Conservation (phyloP, 805 yeast species). For the Zygotorulaspora danielsina region DNA sequence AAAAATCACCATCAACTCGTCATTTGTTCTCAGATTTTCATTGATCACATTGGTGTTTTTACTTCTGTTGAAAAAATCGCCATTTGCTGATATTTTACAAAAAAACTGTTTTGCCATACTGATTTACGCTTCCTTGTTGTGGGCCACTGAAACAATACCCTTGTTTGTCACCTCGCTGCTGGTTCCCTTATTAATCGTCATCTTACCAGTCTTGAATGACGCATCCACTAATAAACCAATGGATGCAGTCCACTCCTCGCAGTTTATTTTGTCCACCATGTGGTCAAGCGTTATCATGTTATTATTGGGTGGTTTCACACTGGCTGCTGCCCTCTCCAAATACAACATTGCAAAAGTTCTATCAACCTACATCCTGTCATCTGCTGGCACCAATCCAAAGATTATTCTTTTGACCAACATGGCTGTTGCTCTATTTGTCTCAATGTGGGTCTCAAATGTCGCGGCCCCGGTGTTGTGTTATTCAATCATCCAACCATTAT, state of each 20-base stretch:
- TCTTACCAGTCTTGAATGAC: slow-evolving; percentile 63
- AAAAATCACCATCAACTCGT: slow-evolving; percentile 30
- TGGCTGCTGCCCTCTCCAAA: slow-evolving; percentile 92
- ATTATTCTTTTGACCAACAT: slow-evolving; percentile 72
- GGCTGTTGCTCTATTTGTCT: slow-evolving; percentile 78
- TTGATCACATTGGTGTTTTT: slow-evolving; percentile 48
- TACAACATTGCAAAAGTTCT: slow-evolving; percentile 82
- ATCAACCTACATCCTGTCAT: slow-evolving; percentile 74
- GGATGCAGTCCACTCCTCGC: slow-evolving; percentile 57
- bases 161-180: slow-evolving; percentile 81
- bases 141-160: slow-evolving; percentile 91
- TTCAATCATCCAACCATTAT: slow-evolving; percentile 84
- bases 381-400: slow-evolving; percentile 83
- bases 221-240: slow-evolving; percentile 45
- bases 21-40: slow-evolving; percentile 40
- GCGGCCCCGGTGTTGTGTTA: slow-evolving; percentile 95
- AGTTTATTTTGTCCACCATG: slow-evolving; percentile 79
- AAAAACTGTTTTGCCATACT: slow-evolving; percentile 79
- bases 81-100: slow-evolving; percentile 58
- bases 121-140: slow-evolving; percentile 72
- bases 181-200: slow-evolving; percentile 76
- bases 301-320: slow-evolving; percentile 85
- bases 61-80: slow-evolving; percentile 43
- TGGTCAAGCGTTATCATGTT: slow-evolving; percentile 94
- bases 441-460: slow-evolving; percentile 96